Evolutionary conservation across 208 protist genomes (phyloP), one percentile per base, ranked within the genome.

Genomic region (Leishmania gerbilli): DNA sequence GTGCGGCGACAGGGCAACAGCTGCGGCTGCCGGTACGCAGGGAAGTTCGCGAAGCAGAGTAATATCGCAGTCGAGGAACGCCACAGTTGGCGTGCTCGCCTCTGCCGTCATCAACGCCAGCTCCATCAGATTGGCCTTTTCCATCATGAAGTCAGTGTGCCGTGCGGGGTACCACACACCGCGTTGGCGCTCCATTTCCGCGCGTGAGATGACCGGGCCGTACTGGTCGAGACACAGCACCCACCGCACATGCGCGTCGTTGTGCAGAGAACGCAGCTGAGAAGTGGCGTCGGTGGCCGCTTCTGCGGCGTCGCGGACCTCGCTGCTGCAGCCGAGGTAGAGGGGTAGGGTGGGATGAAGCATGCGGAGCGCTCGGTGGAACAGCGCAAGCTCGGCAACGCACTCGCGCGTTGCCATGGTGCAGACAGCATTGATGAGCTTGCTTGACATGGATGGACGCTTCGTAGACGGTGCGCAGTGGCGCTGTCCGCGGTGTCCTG

Each of bases 101-200:
- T 71, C 34, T 27, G 79, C 67, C 40, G 62, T 74, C 42, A 83
- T 60, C 86, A 96, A 84, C 9, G 93, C 90, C 21, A 86, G 82
- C 74, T 95, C 92, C 86, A 97, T 90, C 15, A 96, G 77, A 72
- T 92, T 90, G n/a, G 89, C 79, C 77, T 97, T 97, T 80, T 97
- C 92, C 91, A 97, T 95, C 92, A 96, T 97, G 82, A 95, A 95
- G 77, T 96, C 94, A 0, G 88, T 86, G 86, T 97, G 92, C 19
- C 91, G 83, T 27, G 92, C 84, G 4, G 88, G 84, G 74, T 91
- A 96, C 90, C 90, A 95, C 67, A 95, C 86, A 8, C 94, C 93
- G 2, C 74, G 84, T 76, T 89, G 74, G 42, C 71, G 77, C 81
- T 97, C 94, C 94, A 97, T 97, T 37, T n/a, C 60, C 5, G 56